phyloP scores from a whole-genome alignment of 352 stramenopile genomes.

The Albugo laibachii region DNA sequence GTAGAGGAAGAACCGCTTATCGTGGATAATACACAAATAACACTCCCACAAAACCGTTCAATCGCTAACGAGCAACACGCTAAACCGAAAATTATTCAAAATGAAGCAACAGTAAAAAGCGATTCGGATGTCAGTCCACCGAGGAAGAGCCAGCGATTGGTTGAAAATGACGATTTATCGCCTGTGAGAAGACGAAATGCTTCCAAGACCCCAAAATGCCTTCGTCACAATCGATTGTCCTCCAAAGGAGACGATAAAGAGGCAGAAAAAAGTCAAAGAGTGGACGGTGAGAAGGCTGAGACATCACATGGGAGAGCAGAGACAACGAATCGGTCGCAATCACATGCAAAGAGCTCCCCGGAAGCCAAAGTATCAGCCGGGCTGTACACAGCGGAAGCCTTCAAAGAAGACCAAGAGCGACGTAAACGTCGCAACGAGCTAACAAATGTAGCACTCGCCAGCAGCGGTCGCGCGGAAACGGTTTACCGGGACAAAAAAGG shows the following conservation, averaged over 20 bases:
- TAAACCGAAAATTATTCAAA: slow-evolving; percentile 8
- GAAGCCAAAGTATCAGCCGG: slow-evolving; percentile 23
- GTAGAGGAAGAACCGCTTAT: slow-evolving; percentile 29
- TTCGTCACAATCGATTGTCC: background rate
- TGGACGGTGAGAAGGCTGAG: too few species aligned
- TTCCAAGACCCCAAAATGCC: background rate
- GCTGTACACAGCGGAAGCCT: slow-evolving; percentile 48
- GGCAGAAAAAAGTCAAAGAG: background rate
- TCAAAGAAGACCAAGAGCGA: slow-evolving; percentile 30
- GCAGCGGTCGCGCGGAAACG: slow-evolving; percentile 44
- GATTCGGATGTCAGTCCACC: slow-evolving; percentile 15
- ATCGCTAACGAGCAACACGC: slow-evolving; percentile 19
- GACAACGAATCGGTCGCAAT: background rate
- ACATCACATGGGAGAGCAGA: too few species aligned
- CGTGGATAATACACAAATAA: slow-evolving; percentile 44
- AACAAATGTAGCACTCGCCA: slow-evolving; percentile 13
- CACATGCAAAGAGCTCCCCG: background rate
- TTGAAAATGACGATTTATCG: slow-evolving; percentile 14
- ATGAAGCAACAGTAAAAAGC: slow-evolving; percentile 2
- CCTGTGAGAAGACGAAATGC: slow-evolving; percentile 2
- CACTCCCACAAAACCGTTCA: too few species aligned
- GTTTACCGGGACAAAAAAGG: slow-evolving; percentile 72
- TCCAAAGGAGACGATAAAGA: background rate
- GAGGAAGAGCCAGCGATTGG: slow-evolving; percentile 3
- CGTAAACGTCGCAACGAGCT: slow-evolving; percentile 32